phyloP scores from a whole-genome alignment of 352 stramenopile genomes.

The Pythium folliculosum region DNA sequence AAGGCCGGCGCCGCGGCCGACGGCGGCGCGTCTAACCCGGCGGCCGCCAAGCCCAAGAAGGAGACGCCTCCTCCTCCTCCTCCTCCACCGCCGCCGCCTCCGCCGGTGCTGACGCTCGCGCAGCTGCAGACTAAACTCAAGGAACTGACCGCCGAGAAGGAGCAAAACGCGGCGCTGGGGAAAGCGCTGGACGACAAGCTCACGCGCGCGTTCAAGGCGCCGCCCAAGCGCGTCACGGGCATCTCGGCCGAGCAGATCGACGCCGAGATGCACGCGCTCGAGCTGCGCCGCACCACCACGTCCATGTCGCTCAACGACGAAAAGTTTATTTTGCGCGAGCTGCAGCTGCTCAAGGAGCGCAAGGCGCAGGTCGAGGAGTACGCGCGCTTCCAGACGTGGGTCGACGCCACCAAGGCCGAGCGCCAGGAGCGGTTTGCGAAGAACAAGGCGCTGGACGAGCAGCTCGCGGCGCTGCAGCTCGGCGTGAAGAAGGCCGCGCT shows the following conservation, averaged over 20 bases:
- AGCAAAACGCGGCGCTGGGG: slow-evolving; percentile 51
- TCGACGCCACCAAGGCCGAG: slow-evolving; percentile 58
- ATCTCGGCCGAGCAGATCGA: slow-evolving; percentile 54
- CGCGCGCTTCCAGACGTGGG: slow-evolving; percentile 57
- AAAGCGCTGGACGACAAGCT: slow-evolving; percentile 81
- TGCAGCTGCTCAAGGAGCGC: slow-evolving; percentile 63
- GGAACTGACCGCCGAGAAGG: slow-evolving; percentile 37
- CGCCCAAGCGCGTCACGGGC: slow-evolving; percentile 53
- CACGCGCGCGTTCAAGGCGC: slow-evolving; percentile 61
- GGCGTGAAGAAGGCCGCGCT: slow-evolving; percentile 58
- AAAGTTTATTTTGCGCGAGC: slow-evolving; percentile 65
- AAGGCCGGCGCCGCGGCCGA: not conserved
- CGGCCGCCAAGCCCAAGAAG: slow-evolving; percentile 9
- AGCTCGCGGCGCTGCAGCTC: slow-evolving; percentile 53
- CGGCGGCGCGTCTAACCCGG: not conserved
- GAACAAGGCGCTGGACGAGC: slow-evolving; percentile 51
- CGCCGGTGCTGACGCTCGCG: slow-evolving; percentile 35
- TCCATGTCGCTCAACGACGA: slow-evolving; percentile 76
- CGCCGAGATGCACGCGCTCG: slow-evolving; percentile 57
- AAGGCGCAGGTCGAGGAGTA: slow-evolving; percentile 51
- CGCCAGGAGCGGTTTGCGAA: slow-evolving; percentile 61
- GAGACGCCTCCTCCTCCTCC: slow-evolving; percentile 1
- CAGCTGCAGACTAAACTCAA: slow-evolving; percentile 57
- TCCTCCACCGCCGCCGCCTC: slow-evolving; percentile 6
- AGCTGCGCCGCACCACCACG: slow-evolving; percentile 67